Base-by-base conservation (phyloP, 805 yeast genomes). In the Komagataella pseudopastoris region DNA sequence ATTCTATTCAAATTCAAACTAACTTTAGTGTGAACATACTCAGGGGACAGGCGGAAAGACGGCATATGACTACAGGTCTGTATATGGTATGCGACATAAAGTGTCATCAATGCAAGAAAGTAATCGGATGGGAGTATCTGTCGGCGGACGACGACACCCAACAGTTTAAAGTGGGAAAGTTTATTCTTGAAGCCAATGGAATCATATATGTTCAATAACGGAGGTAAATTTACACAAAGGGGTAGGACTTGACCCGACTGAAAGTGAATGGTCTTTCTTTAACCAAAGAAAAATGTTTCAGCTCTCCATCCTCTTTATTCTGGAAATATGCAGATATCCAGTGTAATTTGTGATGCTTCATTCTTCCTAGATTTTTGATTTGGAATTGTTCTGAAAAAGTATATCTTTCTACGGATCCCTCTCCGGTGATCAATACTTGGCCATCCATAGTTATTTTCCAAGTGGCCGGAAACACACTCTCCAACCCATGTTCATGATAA, bases 181-280 rank as follows among this genome's bases (percentile, higher is more conserved):
- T 66, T 56, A 78, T 82, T 44, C 67, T 82, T 54, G 85, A 80
- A 54, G 43, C 64, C 6, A 58, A 60, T 3, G 46, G 23, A 10
- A 44, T 20, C 23, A 44, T 20, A 44, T 18, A 18, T 7, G 46
- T 20, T 14, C 46, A 44, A 20, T 44, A 10, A 44, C 12, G 7
- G 20, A 17, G 46, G 10, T 2, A 44, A 18, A 44, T 44, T 10
- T 44, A 44, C 23, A 44, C 23, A 44, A 14, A 6, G 20, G 20
- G 20, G 46, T 69, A 73, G 46, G 72, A 66, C 54, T 67, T 71
- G 1, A 84, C 91, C 49, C 85, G 69, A 54, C 85, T 81, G 60
- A 88, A 90, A 58, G 75, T 78, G 65, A 87, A 90, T 10, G 89
- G 81, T 58, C 83, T 84, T 61, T 90, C 97, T 56, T 86, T 85